These are phyloP conservation scores for Danielia reshetovae DNA, from an alignment of 805 yeast genomes.

Conservation along the genomic window DNA sequence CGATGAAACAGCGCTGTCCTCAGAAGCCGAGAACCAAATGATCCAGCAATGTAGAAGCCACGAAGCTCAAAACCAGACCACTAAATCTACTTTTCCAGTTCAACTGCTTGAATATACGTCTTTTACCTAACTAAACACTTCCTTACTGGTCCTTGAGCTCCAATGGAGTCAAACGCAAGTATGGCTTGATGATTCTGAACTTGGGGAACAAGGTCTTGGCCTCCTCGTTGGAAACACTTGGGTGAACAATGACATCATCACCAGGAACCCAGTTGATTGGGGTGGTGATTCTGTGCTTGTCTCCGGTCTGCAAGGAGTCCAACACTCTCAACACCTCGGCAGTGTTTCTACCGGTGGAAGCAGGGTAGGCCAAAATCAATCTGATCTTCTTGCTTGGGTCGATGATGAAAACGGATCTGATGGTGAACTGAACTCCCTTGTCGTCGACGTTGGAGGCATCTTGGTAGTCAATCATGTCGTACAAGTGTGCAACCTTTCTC, in stretches of 20 bases:
- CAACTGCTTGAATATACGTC: no score
- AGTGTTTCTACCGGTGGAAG: slow-evolving; percentile 92
- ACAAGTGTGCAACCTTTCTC: slow-evolving; percentile 78
- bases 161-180: slow-evolving; percentile 65
- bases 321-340: slow-evolving; percentile 87
- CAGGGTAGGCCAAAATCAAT: slow-evolving; percentile 84
- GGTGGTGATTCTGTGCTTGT: slow-evolving; percentile 78
- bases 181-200: slow-evolving; percentile 84
- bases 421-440: slow-evolving; percentile 74
- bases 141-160: slow-evolving; percentile 23
- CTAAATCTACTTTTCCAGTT: no score
- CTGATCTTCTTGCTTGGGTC: slow-evolving; percentile 90
- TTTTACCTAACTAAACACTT: neutral
- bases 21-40: no score
- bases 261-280: slow-evolving; percentile 91
- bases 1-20: no score
- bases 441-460: slow-evolving; percentile 70
- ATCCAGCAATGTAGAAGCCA: neutral
- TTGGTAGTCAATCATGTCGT: slow-evolving; percentile 85
- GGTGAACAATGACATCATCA: slow-evolving; percentile 89
- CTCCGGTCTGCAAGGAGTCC: slow-evolving; percentile 84
- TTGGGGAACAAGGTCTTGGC: slow-evolving; percentile 77
- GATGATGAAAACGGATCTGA: slow-evolving; percentile 87
- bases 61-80: neutral
- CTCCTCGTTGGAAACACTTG: slow-evolving; percentile 69